These are phyloP conservation scores for Jaltomata sinuosa DNA, from an alignment of 257 asterid species.

Conservation along the genomic window DNA sequence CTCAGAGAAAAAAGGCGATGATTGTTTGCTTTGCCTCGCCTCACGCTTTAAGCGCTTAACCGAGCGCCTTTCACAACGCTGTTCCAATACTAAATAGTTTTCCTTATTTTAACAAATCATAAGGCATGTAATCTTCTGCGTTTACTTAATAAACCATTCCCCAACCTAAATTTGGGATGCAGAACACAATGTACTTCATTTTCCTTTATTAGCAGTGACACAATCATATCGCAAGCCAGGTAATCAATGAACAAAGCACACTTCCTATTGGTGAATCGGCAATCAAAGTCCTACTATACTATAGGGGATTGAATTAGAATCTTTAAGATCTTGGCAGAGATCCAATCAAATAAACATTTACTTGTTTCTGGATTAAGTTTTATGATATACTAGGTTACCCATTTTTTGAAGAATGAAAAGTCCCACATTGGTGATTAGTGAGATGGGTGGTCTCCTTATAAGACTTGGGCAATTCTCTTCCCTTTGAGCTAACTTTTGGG, in stretches of 20 bases:
- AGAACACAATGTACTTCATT: no score
- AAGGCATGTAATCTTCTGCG: not conserved
- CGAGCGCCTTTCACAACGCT: not conserved
- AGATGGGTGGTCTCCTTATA: no score
- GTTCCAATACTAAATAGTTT: not conserved
- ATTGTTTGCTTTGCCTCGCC: not conserved
- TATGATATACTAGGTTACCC: not conserved
- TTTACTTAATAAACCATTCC: not conserved
- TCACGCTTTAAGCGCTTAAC: not conserved
- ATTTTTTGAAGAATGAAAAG: no score
- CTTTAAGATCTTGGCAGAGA: not conserved
- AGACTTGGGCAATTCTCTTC: no score
- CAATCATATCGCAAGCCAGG: not conserved
- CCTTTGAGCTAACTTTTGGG: no score
- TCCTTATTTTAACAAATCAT: not conserved
- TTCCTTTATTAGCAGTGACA: not conserved
- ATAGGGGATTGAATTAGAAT: not conserved
- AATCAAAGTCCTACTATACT: not conserved
- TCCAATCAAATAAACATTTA: not conserved
- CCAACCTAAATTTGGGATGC: not conserved
- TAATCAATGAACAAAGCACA: no score
- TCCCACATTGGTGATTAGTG: no score
- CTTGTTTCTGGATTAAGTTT: not conserved
- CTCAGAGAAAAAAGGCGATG: not conserved
- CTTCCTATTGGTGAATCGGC: no score